phyloP scores from a whole-genome alignment of 768 basidiomycete genomes.

The Russula sp. region DNA sequence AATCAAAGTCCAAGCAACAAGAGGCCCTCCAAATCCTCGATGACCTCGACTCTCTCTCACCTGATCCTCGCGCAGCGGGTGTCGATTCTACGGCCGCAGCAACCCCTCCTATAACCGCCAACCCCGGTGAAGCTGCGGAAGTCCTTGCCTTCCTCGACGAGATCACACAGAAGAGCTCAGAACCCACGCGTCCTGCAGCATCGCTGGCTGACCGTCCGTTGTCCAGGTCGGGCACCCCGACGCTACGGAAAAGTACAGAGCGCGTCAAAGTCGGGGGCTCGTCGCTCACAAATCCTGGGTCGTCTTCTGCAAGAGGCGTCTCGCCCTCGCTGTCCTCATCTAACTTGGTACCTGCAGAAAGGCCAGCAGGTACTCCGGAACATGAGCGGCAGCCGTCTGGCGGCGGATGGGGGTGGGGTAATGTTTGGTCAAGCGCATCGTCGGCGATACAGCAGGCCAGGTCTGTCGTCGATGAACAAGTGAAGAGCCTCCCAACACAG shows the following conservation, averaged over 20 bases:
- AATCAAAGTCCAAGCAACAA: constrained; percentile 69
- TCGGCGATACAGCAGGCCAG: constrained; percentile 82
- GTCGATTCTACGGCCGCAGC: constrained; percentile 17
- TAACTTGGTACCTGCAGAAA: constrained; percentile 16
- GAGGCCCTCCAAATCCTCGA: constrained; percentile 92
- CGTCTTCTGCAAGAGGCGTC: constrained; percentile 29
- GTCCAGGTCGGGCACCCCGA: constrained; percentile 65
- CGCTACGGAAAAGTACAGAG: constrained; percentile 67
- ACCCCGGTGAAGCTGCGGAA: constrained; percentile 65
- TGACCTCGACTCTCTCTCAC: constrained; percentile 75
- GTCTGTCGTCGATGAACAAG: constrained; percentile 87
- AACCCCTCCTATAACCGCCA: constrained; percentile 27
- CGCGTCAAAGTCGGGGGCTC: constrained; percentile 56
- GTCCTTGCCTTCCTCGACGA: constrained; percentile 92
- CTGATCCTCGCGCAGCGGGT: constrained; percentile 24
- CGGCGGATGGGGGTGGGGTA: constrained; percentile 77
- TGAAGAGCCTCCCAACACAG: constrained; percentile 78
- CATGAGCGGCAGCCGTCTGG: constrained; percentile 13
- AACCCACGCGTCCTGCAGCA: constrained; percentile 56
- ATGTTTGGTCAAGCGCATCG: constrained; percentile 83
- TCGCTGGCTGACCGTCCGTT: constrained; percentile 49
- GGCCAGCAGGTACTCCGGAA: constrained; percentile 17
- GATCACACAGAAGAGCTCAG: constrained; percentile 85
- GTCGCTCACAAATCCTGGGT: constrained; percentile 31
- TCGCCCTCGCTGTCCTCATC: constrained; percentile 30